Evolutionary conservation across 177 flowering plant species (phyloP).

Genomic region (Vitis hybrid): DNA sequence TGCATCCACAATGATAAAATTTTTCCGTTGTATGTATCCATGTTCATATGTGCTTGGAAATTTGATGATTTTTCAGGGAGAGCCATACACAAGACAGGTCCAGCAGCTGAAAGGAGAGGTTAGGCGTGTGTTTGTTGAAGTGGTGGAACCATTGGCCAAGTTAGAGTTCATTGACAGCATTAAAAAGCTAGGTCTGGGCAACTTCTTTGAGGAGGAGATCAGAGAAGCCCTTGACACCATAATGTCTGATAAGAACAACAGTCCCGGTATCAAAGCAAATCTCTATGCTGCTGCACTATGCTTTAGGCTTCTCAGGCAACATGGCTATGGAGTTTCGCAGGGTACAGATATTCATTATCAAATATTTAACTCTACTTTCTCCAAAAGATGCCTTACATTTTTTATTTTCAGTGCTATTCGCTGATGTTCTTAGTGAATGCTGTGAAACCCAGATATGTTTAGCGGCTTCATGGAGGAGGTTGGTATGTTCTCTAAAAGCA

Average conservation of each 20-base stretch:
- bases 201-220: conserved; percentile 39
- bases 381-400: background rate
- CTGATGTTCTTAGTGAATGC: no score
- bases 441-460: conserved; percentile 15
- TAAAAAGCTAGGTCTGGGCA: conserved; percentile 35
- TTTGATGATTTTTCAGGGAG: conserved; percentile 26
- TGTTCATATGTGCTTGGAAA: no score
- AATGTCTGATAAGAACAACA: background rate
- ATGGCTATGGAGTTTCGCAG: conserved; percentile 35
- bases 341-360: conserved; percentile 20
- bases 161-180: conserved; percentile 45
- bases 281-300: conserved; percentile 29
- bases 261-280: conserved; percentile 10
- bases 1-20: no score
- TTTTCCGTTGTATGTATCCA: no score
- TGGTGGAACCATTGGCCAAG: conserved; percentile 13
- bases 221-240: conserved; percentile 18
- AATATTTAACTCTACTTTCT: background rate
- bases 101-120: conserved; percentile 30
- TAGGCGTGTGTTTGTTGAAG: conserved; percentile 18
- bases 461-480: conserved; percentile 10
- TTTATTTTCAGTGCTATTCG: no score
- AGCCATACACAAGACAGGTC: conserved; percentile 8
- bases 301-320: conserved; percentile 46
- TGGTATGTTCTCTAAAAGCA: conserved; percentile 1